Evolutionary conservation across 2,329 filamentous ascomycete species (phyloP).

Genomic region (Akanthomyces lecanii): DNA sequence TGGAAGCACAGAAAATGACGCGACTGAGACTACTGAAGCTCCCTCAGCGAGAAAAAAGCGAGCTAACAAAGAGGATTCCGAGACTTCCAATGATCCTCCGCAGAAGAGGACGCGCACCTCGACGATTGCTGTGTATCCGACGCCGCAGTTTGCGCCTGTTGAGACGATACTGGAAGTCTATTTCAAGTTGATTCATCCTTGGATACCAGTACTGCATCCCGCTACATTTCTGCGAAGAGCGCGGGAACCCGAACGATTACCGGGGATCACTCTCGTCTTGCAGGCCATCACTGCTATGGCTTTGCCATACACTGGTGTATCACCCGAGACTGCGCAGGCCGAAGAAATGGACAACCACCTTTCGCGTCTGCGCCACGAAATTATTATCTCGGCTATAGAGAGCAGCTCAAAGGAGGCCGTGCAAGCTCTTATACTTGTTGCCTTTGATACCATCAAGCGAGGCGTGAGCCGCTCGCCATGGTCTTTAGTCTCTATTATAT

Average conservation of each 20-base stretch:
- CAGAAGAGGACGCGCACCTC: background rate
- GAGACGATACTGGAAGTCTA: conserved; percentile 32
- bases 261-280: conserved; percentile 4
- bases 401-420: conserved; percentile 16
- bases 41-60: background rate
- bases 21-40: background rate
- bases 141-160: conserved; percentile 30
- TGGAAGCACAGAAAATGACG: background rate
- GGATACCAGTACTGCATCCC: conserved; percentile 29
- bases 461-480: conserved; percentile 15
- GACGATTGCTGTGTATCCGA: background rate
- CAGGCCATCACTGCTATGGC: conserved; percentile 16
- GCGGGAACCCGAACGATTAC: background rate
- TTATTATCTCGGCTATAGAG: conserved; percentile 12
- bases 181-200: conserved; percentile 35
- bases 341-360: background rate
- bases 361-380: background rate
- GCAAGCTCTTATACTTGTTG: conserved; percentile 15
- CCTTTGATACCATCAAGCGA: conserved; percentile 19
- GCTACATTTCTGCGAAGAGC: conserved; percentile 11
- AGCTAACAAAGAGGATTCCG: background rate
- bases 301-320: background rate
- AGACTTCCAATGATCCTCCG: background rate
- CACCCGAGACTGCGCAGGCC: background rate
- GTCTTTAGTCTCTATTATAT: conserved; percentile 15